phyloP scores from a whole-genome alignment of 495 filamentous ascomycete genomes.

The Echria macrotheca region DNA sequence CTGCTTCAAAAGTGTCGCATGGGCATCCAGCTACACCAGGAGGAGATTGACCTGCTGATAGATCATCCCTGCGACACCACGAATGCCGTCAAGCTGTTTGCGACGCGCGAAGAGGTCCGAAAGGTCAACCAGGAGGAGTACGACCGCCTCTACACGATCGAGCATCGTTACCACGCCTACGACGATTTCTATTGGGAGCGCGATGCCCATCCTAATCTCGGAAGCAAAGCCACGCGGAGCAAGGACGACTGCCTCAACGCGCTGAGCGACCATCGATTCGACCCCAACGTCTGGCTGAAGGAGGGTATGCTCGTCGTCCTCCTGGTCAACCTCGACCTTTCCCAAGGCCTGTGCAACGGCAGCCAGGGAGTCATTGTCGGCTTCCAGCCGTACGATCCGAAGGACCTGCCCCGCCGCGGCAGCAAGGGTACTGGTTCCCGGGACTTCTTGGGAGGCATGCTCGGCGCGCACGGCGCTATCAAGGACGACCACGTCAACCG shows the following conservation, averaged over 20 bases:
- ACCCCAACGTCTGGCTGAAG: slow-evolving; percentile 60
- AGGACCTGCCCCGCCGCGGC: slow-evolving; percentile 38
- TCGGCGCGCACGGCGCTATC: slow-evolving; percentile 40
- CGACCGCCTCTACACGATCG: slow-evolving; percentile 27
- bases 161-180: slow-evolving; percentile 64
- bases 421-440: too few relatives aligned
- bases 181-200: slow-evolving; percentile 53
- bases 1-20: slow-evolving; percentile 49
- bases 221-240: slow-evolving; percentile 55
- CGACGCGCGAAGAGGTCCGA: slow-evolving; percentile 36
- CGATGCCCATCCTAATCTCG: slow-evolving; percentile 56
- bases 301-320: slow-evolving; percentile 88
- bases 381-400: slow-evolving; percentile 61
- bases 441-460: slow-evolving; percentile 12
- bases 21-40: slow-evolving; percentile 30
- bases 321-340: slow-evolving; percentile 79
- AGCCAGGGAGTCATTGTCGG: slow-evolving; percentile 76
- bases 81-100: slow-evolving; percentile 44
- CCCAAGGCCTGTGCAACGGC: slow-evolving; percentile 76
- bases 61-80: slow-evolving; percentile 36
- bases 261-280: slow-evolving; percentile 48
- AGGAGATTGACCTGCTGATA: slow-evolving; percentile 41
- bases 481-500: slow-evolving; percentile 25
- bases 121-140: slow-evolving; percentile 36
- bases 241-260: slow-evolving; percentile 62